Evolutionary conservation across 805 yeast genomes (phyloP), one percentile per base, ranked within the genome.

Genomic region (Komagataella ulmi): DNA sequence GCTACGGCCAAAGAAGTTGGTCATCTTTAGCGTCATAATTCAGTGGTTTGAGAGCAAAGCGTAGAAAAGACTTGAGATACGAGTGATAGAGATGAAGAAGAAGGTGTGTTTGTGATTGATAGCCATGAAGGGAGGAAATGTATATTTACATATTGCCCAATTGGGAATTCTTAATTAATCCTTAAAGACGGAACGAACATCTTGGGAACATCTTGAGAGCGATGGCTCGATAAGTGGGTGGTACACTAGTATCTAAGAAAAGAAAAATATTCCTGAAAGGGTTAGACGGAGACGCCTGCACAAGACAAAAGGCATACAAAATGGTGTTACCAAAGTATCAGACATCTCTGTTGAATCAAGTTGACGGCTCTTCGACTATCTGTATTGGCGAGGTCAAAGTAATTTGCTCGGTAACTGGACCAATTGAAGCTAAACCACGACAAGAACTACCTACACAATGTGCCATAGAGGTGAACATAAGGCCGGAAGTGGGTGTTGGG

Each of bases 361-460:
- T 83, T 2, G 96, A 88, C 63, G 97, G 97, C 1, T 86, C 95
- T 1, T 81, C 91, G 1, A 75, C 75, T 21, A 70, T 81, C 52
- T 62, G 67, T 14, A 62, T 68, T n/a, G 79, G 76, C 1, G 64
- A 64, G 17, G 78, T 85, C 1, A 76, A 76, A 52, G 81, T 85
- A 2, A 66, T 90, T 2, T 79, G 83, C 46, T 81, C 96, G 0
- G 90, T 91, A 1, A 77, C 90, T 1, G 99, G 99, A 0, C 99
- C 99, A 0, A 76, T 91, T 30, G 97, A 91, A 60, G 82, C 88
- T 8, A 84, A 83, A 62, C 66, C 79, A 12, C 77, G 91, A 58
- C 96, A 89, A 61, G 98, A 91, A 63, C 65, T 82, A 40, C 96
- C 97, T 8, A 82, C 85, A 14, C 71, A 74, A 47, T 83, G 91